Evolutionary conservation across 805 yeast species (phyloP), one percentile per base, ranked within the genome.

Genomic region (Yarrowia sp.): DNA sequence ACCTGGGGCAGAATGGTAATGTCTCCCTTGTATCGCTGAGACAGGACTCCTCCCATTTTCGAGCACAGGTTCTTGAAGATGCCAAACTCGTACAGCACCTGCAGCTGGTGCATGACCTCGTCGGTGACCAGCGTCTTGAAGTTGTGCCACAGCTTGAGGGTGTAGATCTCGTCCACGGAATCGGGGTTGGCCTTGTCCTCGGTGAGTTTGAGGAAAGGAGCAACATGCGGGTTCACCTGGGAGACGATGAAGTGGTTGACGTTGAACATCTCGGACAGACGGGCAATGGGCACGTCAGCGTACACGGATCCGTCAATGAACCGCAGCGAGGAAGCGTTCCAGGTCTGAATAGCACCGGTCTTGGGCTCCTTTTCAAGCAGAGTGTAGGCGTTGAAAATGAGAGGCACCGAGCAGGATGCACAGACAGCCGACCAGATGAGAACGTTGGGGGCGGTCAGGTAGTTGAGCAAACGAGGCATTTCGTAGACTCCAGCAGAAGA

Each of bases 191-290:
- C 84, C 79, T 70, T 86, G 48, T 65, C 61, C 50, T 74, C 75
- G 8, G 72, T 68, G n/a, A 76, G 45, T 16, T 71, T 70, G 73
- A 95, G 81, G 64, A 94, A 84, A 0, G 99, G 99, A 2, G 90
- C 91, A 15, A 95, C 97, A 76, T 95, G 99, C 0, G 98, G 97
- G 75, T 95, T 95, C 0, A 95, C 99, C 77, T 95, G 99, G 56
- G 97, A 94, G 0, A 98, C 99, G 73, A 95, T 92, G 71, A 95
- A 93, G 77, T 95, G 97, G 76, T 95, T 97, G 40, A 95, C 97
- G 75, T 95, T 94, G 77, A 95, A 95, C 97, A 95, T 92, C 76
- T 95, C 99, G 22, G 96, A 89, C 26, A 95, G 81, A 72, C 98
- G 84, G 1, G 96, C 84, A 36, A 92, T 89, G 3, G 99, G 99